These are phyloP conservation scores for Hericium coralloides DNA, from an alignment of 768 basidiomycete species.

Conservation along the genomic window DNA sequence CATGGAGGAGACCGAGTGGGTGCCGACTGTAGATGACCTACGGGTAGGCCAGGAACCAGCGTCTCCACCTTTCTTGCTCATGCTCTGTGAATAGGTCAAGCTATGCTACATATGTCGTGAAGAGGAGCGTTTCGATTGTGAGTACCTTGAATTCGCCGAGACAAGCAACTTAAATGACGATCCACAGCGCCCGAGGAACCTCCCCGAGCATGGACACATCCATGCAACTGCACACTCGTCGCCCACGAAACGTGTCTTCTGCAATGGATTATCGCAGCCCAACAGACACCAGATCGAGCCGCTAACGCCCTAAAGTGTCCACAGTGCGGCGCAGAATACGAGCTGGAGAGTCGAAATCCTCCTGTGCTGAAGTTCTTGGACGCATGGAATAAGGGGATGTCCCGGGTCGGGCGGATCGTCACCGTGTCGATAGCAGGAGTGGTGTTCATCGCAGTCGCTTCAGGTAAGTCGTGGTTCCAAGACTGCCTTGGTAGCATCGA, in stretches of 20 bases:
- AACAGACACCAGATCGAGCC: constrained; percentile 43
- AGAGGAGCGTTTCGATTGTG: constrained; percentile 49
- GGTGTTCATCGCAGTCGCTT: constrained; percentile 45
- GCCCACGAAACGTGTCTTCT: constrained; percentile 76
- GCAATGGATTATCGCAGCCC: constrained; percentile 70
- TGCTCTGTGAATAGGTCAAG: constrained; percentile 39
- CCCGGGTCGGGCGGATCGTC: constrained; percentile 42
- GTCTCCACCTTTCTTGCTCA: background rate
- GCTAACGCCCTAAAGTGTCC: constrained; percentile 71
- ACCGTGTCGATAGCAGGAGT: constrained; percentile 42
- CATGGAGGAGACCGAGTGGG: constrained; percentile 2
- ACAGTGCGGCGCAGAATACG: constrained; percentile 61
- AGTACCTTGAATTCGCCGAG: background rate
- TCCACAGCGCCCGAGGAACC: constrained; percentile 35
- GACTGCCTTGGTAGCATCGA: constrained; percentile 16
- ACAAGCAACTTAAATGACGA: background rate
- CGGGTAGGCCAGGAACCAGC: constrained; percentile 11
- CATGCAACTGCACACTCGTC: constrained; percentile 71
- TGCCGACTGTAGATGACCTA: constrained; percentile 26
- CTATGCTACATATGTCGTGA: constrained; percentile 77
- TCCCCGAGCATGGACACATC: constrained; percentile 63
- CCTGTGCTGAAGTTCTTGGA: constrained; percentile 39
- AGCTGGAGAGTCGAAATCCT: constrained; percentile 59
- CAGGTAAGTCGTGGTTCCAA: constrained; percentile 36
- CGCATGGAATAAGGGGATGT: constrained; percentile 39